A percentile compares a stretch with the other conserved stretches of the same genome.
Evolutionary conservation across 805 yeast species (phyloP).

Genomic region (Trichomonascus vanleenenianus): DNA sequence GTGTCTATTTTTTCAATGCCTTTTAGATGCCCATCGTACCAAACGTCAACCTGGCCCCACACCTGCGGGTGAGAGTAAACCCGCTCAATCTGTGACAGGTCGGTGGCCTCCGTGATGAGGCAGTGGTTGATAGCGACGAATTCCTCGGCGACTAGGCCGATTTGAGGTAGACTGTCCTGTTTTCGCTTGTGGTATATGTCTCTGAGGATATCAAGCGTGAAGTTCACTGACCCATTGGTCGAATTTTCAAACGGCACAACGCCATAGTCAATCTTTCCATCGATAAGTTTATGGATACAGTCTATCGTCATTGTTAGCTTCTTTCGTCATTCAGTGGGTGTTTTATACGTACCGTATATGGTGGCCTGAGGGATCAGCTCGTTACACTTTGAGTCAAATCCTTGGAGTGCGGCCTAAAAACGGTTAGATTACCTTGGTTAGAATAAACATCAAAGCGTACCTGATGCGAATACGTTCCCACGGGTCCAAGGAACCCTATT

Average conservation of each 20-base stretch:
- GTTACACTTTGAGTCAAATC: slow-evolving; percentile 24
- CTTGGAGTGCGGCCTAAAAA: slow-evolving; percentile 41
- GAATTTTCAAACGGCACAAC: slow-evolving; percentile 92
- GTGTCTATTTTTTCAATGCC: slow-evolving; percentile 51
- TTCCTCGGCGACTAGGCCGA: slow-evolving; percentile 66
- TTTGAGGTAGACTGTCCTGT: slow-evolving; percentile 23
- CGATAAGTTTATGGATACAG: slow-evolving; percentile 53
- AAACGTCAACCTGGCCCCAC: slow-evolving; percentile 82
- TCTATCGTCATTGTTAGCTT: slow-evolving; percentile 35
- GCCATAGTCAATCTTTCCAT: slow-evolving; percentile 50
- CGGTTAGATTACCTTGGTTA: background rate
- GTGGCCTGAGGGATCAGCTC: slow-evolving; percentile 20
- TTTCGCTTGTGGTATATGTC: slow-evolving; percentile 29
- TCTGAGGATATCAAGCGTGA: slow-evolving; percentile 74
- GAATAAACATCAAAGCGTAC: slow-evolving; percentile 27
- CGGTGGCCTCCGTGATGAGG: slow-evolving; percentile 39
- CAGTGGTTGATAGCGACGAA: slow-evolving; percentile 79
- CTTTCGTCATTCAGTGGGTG: no score
- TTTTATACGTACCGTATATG: slow-evolving; percentile 23
- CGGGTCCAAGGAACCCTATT: slow-evolving; percentile 74
- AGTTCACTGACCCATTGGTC: slow-evolving; percentile 87
- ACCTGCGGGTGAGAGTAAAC: slow-evolving; percentile 95
- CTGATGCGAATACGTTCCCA: slow-evolving; percentile 90
- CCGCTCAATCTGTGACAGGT: slow-evolving; percentile 39
- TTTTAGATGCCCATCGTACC: slow-evolving; percentile 35